Base-by-base conservation (phyloP, 352 stramenopile species). In the Phytophthora nicotianae region DNA sequence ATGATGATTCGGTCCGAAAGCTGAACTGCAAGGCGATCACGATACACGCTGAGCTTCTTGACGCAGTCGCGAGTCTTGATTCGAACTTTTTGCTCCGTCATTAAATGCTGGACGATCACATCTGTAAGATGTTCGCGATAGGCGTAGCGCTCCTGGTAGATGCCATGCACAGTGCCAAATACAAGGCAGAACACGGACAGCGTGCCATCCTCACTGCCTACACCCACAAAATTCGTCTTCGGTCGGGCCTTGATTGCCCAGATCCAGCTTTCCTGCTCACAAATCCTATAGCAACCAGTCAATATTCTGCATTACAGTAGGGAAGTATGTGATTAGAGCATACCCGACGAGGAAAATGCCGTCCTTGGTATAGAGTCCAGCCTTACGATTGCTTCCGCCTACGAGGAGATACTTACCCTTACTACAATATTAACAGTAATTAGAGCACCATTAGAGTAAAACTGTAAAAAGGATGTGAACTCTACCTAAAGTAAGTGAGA, bases 51-150 rank as follows among this genome's bases (percentile, higher is more conserved):
- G 33, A 98, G 86, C 66, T 98, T 97, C 69, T 97, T 95, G 62
- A 98, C 92, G 58, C 93, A 97, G 68, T 98, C 95, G n/a, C 90
- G 80, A 4, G 86, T 97, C 70, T 97, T 97, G 70, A 98, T 98
- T 45, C 88, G 83, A 50, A 98, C 93, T 64, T 98, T 97, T 62
- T 98, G 89, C 65, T 98, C 93, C 16, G 90, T 98, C 71, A 97
- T 88, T 27, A 98, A 74, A 68, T 98, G 93, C 78, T 98, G 92
- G 16, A 98, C 90, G 62, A 98, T 96, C 48, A 98, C 93, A 63
- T 98, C 94, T 11, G 93, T 98, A 52, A 98, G 89, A 58, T 97
- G 90, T 64, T 98, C 93, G 4, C 91, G 86, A 66, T 97, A 98
- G 9, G 93, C 93, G 57, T 97, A 98, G 2, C 95, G 85, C 52